These are phyloP conservation scores for Fusarium tupiense DNA, from an alignment of 2,329 filamentous ascomycete genomes.

Conservation along the genomic window DNA sequence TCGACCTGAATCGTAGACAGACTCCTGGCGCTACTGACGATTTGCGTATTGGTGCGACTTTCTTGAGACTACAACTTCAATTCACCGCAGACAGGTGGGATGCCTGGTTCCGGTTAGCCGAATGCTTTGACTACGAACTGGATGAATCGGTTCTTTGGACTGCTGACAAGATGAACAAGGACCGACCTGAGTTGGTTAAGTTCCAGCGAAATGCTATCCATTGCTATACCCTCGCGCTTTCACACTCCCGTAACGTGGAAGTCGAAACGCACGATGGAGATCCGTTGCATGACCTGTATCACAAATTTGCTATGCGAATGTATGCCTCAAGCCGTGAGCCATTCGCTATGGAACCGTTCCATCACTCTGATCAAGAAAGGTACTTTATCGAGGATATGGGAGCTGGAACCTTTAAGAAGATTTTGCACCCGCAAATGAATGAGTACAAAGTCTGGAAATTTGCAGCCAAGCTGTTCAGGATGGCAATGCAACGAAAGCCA, in stretches of 20 bases:
- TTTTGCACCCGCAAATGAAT: slow-evolving; percentile 65
- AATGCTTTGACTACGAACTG: slow-evolving; percentile 87
- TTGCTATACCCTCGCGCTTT: slow-evolving; percentile 73
- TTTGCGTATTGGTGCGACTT: slow-evolving; percentile 81
- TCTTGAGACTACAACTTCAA: slow-evolving; percentile 83
- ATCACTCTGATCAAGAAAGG: slow-evolving; percentile 64
- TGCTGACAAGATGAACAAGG: slow-evolving; percentile 90
- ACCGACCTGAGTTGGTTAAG: slow-evolving; percentile 76
- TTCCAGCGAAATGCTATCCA: slow-evolving; percentile 85
- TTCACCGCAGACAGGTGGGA: slow-evolving; percentile 87
- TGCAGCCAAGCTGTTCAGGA: slow-evolving; percentile 64
- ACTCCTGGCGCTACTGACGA: slow-evolving; percentile 85
- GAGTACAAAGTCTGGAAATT: slow-evolving; percentile 71
- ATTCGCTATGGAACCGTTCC: slow-evolving; percentile 70
- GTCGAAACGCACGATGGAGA: slow-evolving; percentile 60
- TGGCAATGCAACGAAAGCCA: slow-evolving; percentile 64
- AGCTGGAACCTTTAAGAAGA: slow-evolving; percentile 61
- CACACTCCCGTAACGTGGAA: slow-evolving; percentile 60
- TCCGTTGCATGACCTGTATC: slow-evolving; percentile 66
- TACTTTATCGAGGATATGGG: slow-evolving; percentile 65
- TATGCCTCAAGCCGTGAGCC: slow-evolving; percentile 71
- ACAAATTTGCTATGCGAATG: slow-evolving; percentile 69
- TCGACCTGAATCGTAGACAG: slow-evolving; percentile 77
- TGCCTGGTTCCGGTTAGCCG: slow-evolving; percentile 87
- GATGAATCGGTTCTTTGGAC: slow-evolving; percentile 91